Conservation (phyloP, 202 grass and related monocot genomes). For the Dendrocalamus latiflorus region DNA sequence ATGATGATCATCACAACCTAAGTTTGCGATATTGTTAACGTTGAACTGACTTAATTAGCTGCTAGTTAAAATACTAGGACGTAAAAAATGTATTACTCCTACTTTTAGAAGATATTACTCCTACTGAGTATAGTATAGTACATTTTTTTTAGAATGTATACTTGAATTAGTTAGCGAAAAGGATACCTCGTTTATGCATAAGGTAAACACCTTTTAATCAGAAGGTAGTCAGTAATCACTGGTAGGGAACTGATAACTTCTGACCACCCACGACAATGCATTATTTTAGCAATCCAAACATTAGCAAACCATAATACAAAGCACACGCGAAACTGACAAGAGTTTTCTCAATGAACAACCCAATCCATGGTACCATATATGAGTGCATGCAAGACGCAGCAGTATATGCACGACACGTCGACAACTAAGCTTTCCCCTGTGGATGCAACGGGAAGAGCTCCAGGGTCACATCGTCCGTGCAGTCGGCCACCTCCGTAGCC, state of each 20-base stretch:
- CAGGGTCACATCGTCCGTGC: conserved; percentile 38
- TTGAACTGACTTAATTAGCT: no score
- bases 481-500: background rate
- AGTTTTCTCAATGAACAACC: background rate
- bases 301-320: background rate
- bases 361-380: background rate
- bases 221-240: background rate
- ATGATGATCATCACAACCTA: background rate
- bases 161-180: no score
- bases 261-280: background rate
- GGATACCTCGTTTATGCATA: no score
- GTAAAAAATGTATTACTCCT: background rate
- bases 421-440: conserved; percentile 34
- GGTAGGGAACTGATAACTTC: background rate
- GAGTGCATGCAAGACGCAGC: no score
- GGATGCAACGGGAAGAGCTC: conserved; percentile 93
- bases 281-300: conserved; percentile 3
- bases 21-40: no score
- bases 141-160: no score
- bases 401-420: background rate
- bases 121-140: no score
- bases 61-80: background rate
- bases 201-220: background rate
- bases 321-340: background rate
- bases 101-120: no score